Base-by-base conservation (phyloP, 73 alveolate species). In the Uronychia setigera region DNA sequence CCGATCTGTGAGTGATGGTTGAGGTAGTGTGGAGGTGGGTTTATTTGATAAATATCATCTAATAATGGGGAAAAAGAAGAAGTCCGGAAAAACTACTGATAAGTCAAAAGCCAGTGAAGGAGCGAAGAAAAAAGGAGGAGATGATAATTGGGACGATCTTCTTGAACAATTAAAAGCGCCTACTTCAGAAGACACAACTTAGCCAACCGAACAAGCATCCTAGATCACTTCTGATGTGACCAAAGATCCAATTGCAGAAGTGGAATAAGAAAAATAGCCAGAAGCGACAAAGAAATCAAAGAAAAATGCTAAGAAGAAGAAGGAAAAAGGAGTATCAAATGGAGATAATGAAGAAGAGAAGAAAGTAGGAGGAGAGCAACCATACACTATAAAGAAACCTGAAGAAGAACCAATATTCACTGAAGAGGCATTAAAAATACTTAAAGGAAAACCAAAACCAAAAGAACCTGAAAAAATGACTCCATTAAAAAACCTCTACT, bases 271-370 rank as follows among this genome's bases (percentile, higher is more conserved):
- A 19, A 46, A 46, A 46, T 5, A 46, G 67, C 5, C 5, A 46
- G n/a, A 46, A 46, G 67, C n/a, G 19, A 19, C 67, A 46, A 83
- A 75, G 58, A 76, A 74, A 29, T 35, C 19, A n/a, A 33, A 35
- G 67, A 83, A 76, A 82, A 83, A 76, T 81, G 31, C 25, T 5
- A 30, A 83, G 59, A 83, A 76, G 32, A 83, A 74, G 79, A 74
- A 33, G 35, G 25, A 26, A 83, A 46, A 25, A 33, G 31, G 77
- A 76, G 1, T 11, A n/a, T 77, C 27, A 77, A 25, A 31, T 27
- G 26, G 33, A 29, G 32, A 67, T 11, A 29, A 29, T 11, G 11
- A 60, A 35, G 60, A 74, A 76, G 85, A 76, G 35, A 82, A 59
- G 19, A 46, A 46, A 11, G 67, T 46, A 11, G 67, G n/a, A 46